Base-by-base conservation (phyloP, 2,329 filamentous ascomycete genomes). In the Elsinoe necatrix region DNA sequence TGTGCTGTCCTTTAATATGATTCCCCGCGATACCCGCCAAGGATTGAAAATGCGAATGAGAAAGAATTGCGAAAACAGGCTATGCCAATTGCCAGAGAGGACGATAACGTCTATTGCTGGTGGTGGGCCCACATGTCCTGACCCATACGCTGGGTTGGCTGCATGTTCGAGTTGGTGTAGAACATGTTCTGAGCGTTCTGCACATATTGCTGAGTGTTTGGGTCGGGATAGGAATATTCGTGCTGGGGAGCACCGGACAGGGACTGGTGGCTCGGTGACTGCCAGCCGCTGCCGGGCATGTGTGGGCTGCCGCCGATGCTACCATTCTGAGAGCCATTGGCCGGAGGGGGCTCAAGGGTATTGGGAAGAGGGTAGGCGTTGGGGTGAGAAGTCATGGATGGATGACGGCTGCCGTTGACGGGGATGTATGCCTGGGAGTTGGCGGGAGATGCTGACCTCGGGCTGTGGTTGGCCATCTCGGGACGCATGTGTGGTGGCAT, bases 291-390 rank as follows among this genome's bases (percentile, higher is more conserved):
- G 59, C 80, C 83, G 60, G 75, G 63, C 83, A 95, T 89, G 70
- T 96, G 91, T 52, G 92, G 91, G 70, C 90, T 95, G 55, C 87
- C 87, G 57, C 77, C 83, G n/a, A 81, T 85, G 67, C 88, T 95
- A 1, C 80, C 82, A 2, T 82, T 77, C 64, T 86, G 84, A 61
- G 86, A 84, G 68, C 92, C 89, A 60, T 89, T 80, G 69, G 82
- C 91, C 23, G 83, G 76, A 12, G 91, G 89, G 20, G 84, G 84
- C 73, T 96, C 92, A 54, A 96, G 77, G 14, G n/a, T 85, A 87
- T 70, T 92, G 95, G 59, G 80, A 80, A 48, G 67, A 62, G 21
- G 67, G 67, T 55, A 61, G 35, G 55, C 47, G 11, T 77, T 84
- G 0, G 92, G 91, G 70, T 96, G 91, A 37, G 91, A 96, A 0